A percentile compares a stretch with the other conserved stretches of the same genome.
Evolutionary conservation across 176 grass and related monocot genomes (phyloP).

Genomic region (sorghum (Sorghum bicolor)): DNA sequence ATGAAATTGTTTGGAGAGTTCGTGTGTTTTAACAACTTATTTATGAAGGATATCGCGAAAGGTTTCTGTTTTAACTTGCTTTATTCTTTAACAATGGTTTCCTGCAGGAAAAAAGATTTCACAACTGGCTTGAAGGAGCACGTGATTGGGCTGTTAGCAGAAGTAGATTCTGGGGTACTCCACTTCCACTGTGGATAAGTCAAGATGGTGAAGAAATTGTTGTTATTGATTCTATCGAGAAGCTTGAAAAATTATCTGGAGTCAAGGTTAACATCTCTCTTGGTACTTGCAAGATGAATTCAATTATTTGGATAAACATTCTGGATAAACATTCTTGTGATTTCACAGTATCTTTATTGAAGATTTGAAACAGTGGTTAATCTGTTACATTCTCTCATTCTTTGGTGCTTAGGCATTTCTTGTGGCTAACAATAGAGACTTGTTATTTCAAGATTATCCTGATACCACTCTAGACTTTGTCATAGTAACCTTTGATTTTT

Average conservation of each 20-base stretch:
- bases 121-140: slow-evolving; percentile 98
- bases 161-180: slow-evolving; percentile 99
- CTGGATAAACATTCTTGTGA: slow-evolving; percentile 4
- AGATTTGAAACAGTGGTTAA: background rate
- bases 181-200: slow-evolving; percentile 92
- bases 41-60: background rate
- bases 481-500: slow-evolving; percentile 7
- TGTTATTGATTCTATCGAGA: slow-evolving; percentile 90
- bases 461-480: background rate
- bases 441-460: background rate
- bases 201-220: slow-evolving; percentile 87
- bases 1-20: slow-evolving; percentile 21
- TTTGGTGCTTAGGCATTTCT: slow-evolving; percentile 1
- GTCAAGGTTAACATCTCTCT: slow-evolving; percentile 58
- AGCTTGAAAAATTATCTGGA: slow-evolving; percentile 95
- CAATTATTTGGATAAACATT: slow-evolving; percentile 23
- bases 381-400: background rate
- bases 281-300: background rate
- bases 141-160: slow-evolving; percentile 97
- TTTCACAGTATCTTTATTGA: slow-evolving; percentile 5
- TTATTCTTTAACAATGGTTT: slow-evolving; percentile 12
- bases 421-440: background rate
- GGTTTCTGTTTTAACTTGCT: slow-evolving; percentile 32
- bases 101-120: slow-evolving; percentile 88
- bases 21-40: background rate